Evolutionary conservation across 352 stramenopile genomes (phyloP).

Genomic region (Plasmopara viticola): DNA sequence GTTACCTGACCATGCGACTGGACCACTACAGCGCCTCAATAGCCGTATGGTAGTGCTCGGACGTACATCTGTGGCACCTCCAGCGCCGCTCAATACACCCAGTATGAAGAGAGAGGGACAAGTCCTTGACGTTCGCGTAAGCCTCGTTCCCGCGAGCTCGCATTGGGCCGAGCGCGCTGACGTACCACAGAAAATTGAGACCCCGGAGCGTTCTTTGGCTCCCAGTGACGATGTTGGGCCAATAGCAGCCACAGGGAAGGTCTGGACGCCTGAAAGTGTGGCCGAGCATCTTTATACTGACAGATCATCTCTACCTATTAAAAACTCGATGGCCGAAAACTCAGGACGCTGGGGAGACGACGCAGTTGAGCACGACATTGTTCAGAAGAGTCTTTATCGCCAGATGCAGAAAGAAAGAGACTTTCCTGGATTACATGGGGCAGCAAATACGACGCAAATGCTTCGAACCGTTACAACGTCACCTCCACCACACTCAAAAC

Average conservation of each 20-base stretch:
- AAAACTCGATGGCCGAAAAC: slow-evolving; percentile 4
- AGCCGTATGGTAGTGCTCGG: slow-evolving; percentile 57
- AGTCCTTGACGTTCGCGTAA: slow-evolving; percentile 34
- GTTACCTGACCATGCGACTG: slow-evolving; percentile 21
- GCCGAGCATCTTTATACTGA: slow-evolving; percentile 21
- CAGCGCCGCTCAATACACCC: slow-evolving; percentile 72
- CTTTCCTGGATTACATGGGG: slow-evolving; percentile 36
- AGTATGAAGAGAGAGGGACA: slow-evolving; percentile 62
- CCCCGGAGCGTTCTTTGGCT: not conserved
- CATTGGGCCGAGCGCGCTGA: slow-evolving; percentile 34
- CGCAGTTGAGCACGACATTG: slow-evolving; percentile 61
- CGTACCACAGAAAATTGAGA: slow-evolving; percentile 3
- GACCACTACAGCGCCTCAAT: slow-evolving; percentile 17
- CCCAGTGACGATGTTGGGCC: not conserved
- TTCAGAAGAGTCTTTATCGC: slow-evolving; percentile 21
- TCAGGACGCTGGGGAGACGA: slow-evolving; percentile 68
- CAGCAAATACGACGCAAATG: slow-evolving; percentile 14
- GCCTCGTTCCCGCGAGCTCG: slow-evolving; percentile 28
- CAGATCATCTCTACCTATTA: not conserved
- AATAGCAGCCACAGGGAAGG: slow-evolving; percentile 8
- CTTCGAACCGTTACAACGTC: slow-evolving; percentile 8
- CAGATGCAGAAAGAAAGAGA: slow-evolving; percentile 27
- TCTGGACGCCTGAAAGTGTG: slow-evolving; percentile 25
- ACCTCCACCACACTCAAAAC: slow-evolving; percentile 6
- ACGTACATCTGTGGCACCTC: slow-evolving; percentile 25